phyloP scores from a whole-genome alignment of 495 filamentous ascomycete genomes.

The Hyaloscypha variabilis region DNA sequence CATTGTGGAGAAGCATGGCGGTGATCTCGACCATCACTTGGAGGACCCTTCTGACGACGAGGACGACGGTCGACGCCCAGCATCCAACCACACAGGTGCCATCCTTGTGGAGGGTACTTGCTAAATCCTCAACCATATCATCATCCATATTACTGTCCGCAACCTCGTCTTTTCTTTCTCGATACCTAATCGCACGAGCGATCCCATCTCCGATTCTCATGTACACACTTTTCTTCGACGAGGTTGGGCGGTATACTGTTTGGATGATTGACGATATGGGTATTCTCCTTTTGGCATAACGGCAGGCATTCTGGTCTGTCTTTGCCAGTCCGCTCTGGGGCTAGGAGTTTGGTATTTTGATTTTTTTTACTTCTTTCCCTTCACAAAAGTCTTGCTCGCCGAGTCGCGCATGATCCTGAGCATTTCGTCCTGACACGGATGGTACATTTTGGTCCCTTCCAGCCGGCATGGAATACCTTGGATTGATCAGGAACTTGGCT shows the following conservation, averaged over 20 bases:
- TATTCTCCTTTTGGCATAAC: no score
- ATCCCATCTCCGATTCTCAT: not conserved
- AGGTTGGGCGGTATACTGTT: not conserved
- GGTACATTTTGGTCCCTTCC: no score
- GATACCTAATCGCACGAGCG: not conserved
- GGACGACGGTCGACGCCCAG: constrained; percentile 2
- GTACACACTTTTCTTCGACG: not conserved
- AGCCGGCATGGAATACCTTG: no score
- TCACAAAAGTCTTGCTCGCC: no score
- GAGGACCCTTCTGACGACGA: constrained; percentile 13
- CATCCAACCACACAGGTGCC: not conserved
- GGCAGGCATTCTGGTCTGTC: no score
- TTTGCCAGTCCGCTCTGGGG: no score
- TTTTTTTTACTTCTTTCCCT: no score
- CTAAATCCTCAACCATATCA: not conserved
- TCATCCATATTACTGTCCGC: not conserved
- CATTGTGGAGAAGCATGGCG: not conserved
- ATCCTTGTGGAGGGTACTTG: not conserved
- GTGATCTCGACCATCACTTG: constrained; percentile 1
- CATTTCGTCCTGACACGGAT: no score
- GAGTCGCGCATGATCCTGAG: no score
- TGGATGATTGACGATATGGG: not conserved
- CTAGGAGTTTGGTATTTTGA: no score
- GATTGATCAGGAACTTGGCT: not conserved
- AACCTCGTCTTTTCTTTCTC: not conserved